Evolutionary conservation across 2,329 filamentous ascomycete genomes (phyloP).

Genomic region (Chaetomium olivaceum): DNA sequence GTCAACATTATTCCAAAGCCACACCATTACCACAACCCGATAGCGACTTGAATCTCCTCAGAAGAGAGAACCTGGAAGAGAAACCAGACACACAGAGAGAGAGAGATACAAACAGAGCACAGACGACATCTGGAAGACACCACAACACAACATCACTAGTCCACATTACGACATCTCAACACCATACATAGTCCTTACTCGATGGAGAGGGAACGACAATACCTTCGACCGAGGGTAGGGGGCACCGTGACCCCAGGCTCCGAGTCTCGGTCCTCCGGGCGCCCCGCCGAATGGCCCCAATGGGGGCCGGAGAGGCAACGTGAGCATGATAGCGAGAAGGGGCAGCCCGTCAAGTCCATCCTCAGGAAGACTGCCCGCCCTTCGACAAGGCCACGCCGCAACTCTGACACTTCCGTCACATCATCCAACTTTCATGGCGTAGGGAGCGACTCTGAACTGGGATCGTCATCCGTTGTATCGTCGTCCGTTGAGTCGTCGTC

Average conservation of each 20-base stretch:
- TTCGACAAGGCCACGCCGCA: constrained; percentile 29
- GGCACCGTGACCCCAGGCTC: constrained; percentile 25
- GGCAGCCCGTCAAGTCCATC: constrained; percentile 30
- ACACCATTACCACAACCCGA: constrained; percentile 28
- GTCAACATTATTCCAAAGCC: constrained; percentile 23
- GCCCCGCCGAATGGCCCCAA: constrained; percentile 31
- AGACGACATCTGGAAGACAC: neutral
- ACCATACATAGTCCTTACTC: constrained; percentile 1
- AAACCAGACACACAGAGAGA: neutral
- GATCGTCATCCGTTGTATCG: neutral
- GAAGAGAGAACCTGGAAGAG: neutral
- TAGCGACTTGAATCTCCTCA: constrained; percentile 20
- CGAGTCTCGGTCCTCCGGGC: constrained; percentile 24
- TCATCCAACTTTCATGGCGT: constrained; percentile 31
- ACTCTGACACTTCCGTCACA: constrained; percentile 35
- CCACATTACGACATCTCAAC: neutral
- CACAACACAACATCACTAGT: neutral
- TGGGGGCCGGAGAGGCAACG: constrained; percentile 24
- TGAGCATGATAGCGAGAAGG: constrained; percentile 16
- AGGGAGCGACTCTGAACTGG: constrained; percentile 30
- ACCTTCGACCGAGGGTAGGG: constrained; percentile 31
- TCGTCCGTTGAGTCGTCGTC: neutral
- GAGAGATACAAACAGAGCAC: constrained; percentile 6
- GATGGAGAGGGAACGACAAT: constrained; percentile 33
- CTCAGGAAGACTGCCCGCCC: constrained; percentile 27